Percentiles rank a stretch among this genome's conserved stretches.
phyloP scores from a whole-genome alignment of 202 grass and related monocot genomes.

The Panicum hallii region DNA sequence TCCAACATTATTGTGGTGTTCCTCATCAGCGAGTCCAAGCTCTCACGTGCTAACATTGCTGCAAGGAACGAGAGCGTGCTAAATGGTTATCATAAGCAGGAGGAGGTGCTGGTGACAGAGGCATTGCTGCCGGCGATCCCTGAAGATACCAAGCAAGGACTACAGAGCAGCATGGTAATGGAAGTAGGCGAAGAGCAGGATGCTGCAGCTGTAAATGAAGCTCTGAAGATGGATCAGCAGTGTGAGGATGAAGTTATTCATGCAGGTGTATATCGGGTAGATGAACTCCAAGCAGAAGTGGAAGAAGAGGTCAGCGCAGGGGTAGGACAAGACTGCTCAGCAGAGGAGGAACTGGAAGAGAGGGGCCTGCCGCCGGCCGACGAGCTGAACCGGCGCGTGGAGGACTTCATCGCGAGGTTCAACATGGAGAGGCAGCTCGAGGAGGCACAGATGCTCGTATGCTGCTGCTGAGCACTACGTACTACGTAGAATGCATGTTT shows the following conservation, averaged over 20 bases:
- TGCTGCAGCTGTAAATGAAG: no score
- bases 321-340: background rate
- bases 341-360: conserved; percentile 35
- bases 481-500: no score
- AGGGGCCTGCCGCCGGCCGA: conserved; percentile 47
- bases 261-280: no score
- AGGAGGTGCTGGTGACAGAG: no score
- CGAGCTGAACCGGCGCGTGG: conserved; percentile 67
- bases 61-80: no score
- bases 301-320: background rate
- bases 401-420: conserved; percentile 74
- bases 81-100: no score
- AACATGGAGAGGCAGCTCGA: conserved; percentile 67
- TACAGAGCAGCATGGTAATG: background rate
- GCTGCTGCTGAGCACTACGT: conserved; percentile 11
- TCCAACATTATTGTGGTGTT: conserved; percentile 77
- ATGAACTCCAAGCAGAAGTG: background rate
- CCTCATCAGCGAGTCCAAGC: conserved; percentile 62
- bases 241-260: background rate
- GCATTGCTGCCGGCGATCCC: no score
- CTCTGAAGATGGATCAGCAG: no score
- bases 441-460: conserved; percentile 52
- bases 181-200: background rate
- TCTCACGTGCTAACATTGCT: background rate
- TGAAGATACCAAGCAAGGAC: background rate